Conservation (phyloP, 2,329 filamentous ascomycete species). For the Beauveria rudraprayagi region DNA sequence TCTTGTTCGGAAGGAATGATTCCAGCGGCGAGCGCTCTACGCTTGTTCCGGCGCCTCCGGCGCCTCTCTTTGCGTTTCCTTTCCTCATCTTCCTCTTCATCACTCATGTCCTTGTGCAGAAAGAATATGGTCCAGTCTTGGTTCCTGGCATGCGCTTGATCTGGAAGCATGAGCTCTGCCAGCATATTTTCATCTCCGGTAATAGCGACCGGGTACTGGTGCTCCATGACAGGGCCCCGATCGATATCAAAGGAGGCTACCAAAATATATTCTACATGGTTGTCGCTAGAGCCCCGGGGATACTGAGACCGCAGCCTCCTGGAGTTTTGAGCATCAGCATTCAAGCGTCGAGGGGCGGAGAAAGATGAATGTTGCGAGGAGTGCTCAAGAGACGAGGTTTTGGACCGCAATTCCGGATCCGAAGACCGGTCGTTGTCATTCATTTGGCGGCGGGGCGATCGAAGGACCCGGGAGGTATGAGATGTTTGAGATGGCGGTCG, state of each 20-base stretch:
- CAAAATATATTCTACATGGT: constrained; percentile 97
- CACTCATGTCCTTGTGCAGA: constrained; percentile 85
- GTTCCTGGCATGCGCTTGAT: constrained; percentile 87
- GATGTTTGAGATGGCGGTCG: constrained; percentile 52
- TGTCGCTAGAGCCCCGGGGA: constrained; percentile 65
- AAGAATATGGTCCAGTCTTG: constrained; percentile 99
- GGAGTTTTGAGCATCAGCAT: constrained; percentile 42
- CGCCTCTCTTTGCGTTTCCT: constrained; percentile 47
- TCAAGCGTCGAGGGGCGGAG: constrained; percentile 40
- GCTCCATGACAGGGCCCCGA: constrained; percentile 93
- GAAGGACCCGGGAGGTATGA: constrained; percentile 42
- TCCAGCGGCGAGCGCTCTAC: constrained; percentile 43
- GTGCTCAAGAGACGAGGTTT: constrained; percentile 50
- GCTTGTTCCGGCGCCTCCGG: constrained; percentile 41
- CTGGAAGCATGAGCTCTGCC: constrained; percentile 95
- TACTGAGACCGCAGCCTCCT: constrained; percentile 66
- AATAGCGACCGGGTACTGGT: constrained; percentile 91
- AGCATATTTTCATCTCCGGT: constrained; percentile 97
- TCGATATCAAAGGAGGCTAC: constrained; percentile 98
- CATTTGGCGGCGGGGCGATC: constrained; percentile 45
- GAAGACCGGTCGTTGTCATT: constrained; percentile 49
- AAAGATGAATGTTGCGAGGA: constrained; percentile 56
- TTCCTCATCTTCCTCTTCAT: constrained; percentile 72
- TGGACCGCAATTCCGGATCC: constrained; percentile 51
- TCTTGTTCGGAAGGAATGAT: constrained; percentile 37